These are phyloP conservation scores for Didymosphaeria variabile DNA, from an alignment of 2,329 filamentous ascomycete species.

Conservation along the genomic window DNA sequence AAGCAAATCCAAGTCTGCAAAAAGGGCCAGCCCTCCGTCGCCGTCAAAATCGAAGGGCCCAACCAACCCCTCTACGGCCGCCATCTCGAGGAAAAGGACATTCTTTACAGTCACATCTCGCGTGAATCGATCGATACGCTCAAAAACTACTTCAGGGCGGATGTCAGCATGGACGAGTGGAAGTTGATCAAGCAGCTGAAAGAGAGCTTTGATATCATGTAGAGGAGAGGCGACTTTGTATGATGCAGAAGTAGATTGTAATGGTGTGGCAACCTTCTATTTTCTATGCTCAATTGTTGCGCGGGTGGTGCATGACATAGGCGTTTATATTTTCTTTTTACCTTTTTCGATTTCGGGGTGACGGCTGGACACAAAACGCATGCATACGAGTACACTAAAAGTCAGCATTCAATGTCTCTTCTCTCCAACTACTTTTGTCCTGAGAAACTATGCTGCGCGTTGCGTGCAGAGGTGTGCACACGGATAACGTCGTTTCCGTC, in stretches of 20 bases:
- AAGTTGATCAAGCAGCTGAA: constrained; percentile 93
- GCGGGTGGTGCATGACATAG: constrained; percentile 6
- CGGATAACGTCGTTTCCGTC: no score
- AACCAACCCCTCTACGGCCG: constrained; percentile 95
- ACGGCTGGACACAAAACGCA: not conserved
- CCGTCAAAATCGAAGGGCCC: constrained; percentile 93
- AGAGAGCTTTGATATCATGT: constrained; percentile 82
- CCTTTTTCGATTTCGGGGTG: not conserved
- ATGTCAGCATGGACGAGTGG: constrained; percentile 95
- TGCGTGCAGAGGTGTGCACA: no score
- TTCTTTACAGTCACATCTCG: constrained; percentile 86
- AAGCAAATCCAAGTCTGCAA: constrained; percentile 93
- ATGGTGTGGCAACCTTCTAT: not conserved
- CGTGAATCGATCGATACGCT: constrained; percentile 90
- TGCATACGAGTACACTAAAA: constrained; percentile 4
- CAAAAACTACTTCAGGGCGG: constrained; percentile 92
- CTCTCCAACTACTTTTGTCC: no score
- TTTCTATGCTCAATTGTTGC: no score
- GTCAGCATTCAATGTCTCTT: not conserved
- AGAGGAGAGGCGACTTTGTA: constrained; percentile 3
- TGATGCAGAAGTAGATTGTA: not conserved
- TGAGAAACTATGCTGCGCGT: no score
- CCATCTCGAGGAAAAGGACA: constrained; percentile 91
- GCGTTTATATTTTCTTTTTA: constrained; percentile 7
- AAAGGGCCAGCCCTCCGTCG: constrained; percentile 95